phyloP scores from a whole-genome alignment of 148 eudicot species.

The Rhododendron ovatum region DNA sequence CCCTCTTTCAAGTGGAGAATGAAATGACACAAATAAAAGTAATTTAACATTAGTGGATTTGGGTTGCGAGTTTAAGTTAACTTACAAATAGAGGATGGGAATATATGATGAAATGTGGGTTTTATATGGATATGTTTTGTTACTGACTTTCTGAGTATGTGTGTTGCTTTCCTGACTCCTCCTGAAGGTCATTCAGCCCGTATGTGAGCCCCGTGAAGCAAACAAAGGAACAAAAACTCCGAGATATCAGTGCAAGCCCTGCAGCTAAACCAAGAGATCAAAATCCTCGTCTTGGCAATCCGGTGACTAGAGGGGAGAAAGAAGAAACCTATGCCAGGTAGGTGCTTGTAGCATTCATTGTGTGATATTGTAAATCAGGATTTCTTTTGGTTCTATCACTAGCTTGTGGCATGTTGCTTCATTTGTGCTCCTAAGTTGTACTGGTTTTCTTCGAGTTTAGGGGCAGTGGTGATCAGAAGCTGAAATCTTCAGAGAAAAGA shows the following conservation, averaged over 20 bases:
- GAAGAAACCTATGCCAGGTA: conserved; percentile 37
- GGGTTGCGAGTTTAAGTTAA: not conserved
- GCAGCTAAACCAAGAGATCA: conserved; percentile 26
- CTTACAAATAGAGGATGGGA: not conserved
- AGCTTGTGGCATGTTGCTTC: not conserved
- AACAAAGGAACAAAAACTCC: conserved; percentile 23
- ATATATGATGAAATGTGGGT: not conserved
- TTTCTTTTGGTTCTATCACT: not conserved
- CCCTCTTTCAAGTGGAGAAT: not conserved
- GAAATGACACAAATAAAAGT: not conserved
- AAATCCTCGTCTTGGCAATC: conserved; percentile 32
- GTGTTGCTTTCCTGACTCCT: not conserved
- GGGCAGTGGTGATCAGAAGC: conserved; percentile 35
- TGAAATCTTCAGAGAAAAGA: conserved; percentile 34
- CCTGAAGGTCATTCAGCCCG: conserved; percentile 42
- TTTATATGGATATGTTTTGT: not conserved
- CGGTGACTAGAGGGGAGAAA: conserved; percentile 23
- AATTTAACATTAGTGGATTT: not conserved
- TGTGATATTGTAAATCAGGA: conserved; percentile 12
- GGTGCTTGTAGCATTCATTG: conserved; percentile 3
- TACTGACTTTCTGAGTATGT: not conserved
- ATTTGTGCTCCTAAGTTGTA: not conserved
- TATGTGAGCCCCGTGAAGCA: conserved; percentile 23
- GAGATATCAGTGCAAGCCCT: conserved; percentile 40
- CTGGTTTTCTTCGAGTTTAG: conserved; percentile 29